A percentile compares a stretch with the other conserved stretches of the same genome.
Conservation (phyloP, 768 basidiomycete species). For the Agaricus subrufescens region DNA sequence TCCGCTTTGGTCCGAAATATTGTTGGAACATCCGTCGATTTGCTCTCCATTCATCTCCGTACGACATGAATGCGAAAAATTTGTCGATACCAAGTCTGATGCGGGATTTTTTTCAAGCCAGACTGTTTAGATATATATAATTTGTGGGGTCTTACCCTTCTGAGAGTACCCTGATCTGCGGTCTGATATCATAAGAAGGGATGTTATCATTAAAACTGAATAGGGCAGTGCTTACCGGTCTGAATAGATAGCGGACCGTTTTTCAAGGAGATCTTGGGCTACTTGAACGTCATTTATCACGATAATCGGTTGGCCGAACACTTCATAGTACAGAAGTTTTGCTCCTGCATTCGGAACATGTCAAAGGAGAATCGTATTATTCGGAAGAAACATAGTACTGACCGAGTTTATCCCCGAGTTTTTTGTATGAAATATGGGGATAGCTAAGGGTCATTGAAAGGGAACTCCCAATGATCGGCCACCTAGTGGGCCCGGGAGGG, state of each 20-base stretch:
- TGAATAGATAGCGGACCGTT: constrained; percentile 28
- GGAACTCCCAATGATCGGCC: no score
- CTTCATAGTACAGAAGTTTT: constrained; percentile 47
- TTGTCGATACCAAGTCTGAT: neutral
- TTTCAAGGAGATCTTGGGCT: constrained; percentile 52
- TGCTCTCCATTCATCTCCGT: constrained; percentile 19
- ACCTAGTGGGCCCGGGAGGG: no score
- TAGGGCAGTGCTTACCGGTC: neutral
- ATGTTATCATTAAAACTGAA: neutral
- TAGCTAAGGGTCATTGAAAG: no score
- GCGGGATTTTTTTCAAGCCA: neutral
- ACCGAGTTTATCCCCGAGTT: no score
- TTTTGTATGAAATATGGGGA: no score
- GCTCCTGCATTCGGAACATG: neutral
- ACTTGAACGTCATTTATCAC: constrained; percentile 38
- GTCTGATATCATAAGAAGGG: neutral
- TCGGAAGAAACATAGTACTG: no score
- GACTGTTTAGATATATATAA: neutral
- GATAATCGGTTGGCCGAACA: constrained; percentile 38
- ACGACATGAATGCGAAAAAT: constrained; percentile 15
- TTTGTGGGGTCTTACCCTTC: neutral
- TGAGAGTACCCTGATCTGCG: neutral
- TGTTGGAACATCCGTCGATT: constrained; percentile 22
- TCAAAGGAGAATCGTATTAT: neutral
- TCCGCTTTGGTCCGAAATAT: constrained; percentile 15